Evolutionary conservation across 2,329 filamentous ascomycete genomes (phyloP).

Genomic region (Malbranchea zuffiana): DNA sequence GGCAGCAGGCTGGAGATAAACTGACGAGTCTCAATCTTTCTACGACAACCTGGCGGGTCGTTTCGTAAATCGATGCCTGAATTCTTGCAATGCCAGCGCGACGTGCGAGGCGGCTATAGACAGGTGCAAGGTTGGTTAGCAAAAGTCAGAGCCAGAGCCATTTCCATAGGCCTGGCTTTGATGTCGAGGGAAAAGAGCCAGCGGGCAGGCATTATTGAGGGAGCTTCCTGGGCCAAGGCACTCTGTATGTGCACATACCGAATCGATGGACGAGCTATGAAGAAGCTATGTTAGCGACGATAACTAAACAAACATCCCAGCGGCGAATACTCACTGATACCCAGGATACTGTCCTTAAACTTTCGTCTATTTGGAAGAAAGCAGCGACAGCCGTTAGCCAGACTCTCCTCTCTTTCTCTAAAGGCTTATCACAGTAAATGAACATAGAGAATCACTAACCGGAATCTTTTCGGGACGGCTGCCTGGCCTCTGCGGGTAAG

Average conservation of each 20-base stretch:
- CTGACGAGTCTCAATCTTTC: constrained; percentile 18
- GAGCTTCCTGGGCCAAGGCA: background rate
- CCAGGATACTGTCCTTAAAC: constrained; percentile 19
- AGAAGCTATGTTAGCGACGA: background rate
- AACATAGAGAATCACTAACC: too few species aligned
- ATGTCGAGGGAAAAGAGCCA: too few species aligned
- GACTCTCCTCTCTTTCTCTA: too few species aligned
- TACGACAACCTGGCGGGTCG: constrained; percentile 18
- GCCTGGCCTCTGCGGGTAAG: too few species aligned
- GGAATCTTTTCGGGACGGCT: too few species aligned
- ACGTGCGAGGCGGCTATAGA: constrained; percentile 27
- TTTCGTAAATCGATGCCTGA: constrained; percentile 21
- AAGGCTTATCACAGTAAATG: too few species aligned
- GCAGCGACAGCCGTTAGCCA: too few species aligned
- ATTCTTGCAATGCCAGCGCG: constrained; percentile 27
- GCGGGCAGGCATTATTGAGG: background rate
- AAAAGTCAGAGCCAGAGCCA: background rate
- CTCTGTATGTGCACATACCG: constrained; percentile 17
- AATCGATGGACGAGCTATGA: constrained; percentile 22
- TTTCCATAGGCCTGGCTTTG: background rate
- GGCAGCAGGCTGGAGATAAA: background rate
- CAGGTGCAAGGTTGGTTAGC: constrained; percentile 11
- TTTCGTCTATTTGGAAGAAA: constrained; percentile 9
- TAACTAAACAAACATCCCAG: background rate
- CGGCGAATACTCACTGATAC: constrained; percentile 20